Conservation (phyloP, 2,329 filamentous ascomycete genomes). For the Spiromastix sp. region DNA sequence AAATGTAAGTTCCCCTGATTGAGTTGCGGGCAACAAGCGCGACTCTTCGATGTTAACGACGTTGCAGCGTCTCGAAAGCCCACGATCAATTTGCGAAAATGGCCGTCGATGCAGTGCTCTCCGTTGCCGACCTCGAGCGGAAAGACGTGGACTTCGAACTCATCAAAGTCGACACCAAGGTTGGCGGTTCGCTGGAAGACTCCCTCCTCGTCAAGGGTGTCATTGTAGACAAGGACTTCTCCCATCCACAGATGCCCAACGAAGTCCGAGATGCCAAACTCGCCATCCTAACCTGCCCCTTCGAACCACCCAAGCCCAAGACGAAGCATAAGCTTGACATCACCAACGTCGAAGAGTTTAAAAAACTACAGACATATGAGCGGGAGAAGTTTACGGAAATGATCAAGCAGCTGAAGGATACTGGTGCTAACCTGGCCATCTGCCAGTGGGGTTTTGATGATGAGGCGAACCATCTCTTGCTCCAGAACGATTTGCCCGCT, state of each 20-base stretch:
- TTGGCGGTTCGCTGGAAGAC: conserved; percentile 87
- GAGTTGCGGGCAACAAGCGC: neutral
- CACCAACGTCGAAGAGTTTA: conserved; percentile 93
- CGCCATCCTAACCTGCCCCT: conserved; percentile 93
- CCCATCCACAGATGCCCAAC: conserved; percentile 96
- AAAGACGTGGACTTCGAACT: conserved; percentile 98
- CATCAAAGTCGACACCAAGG: conserved; percentile 98
- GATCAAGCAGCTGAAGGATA: conserved; percentile 97
- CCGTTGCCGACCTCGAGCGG: conserved; percentile 87
- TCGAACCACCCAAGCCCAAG: conserved; percentile 98
- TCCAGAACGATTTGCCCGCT: conserved; percentile 91
- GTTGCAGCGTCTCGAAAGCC: conserved; percentile 69
- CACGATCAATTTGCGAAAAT: conserved; percentile 98
- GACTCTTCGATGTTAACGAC: conserved; percentile 5
- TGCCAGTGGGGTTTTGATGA: conserved; percentile 99
- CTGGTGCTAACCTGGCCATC: conserved; percentile 92
- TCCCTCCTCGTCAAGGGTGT: conserved; percentile 93
- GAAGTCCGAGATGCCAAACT: conserved; percentile 94
- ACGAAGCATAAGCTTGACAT: conserved; percentile 99
- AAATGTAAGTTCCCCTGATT: conserved; percentile 51
- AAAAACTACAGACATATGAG: conserved; percentile 93
- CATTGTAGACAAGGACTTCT: conserved; percentile 99
- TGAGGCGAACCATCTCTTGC: conserved; percentile 91
- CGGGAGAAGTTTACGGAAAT: conserved; percentile 95
- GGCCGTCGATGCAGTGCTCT: conserved; percentile 91